phyloP scores from a whole-genome alignment of 495 filamentous ascomycete species.

The Hypomontagnella monticulosa region DNA sequence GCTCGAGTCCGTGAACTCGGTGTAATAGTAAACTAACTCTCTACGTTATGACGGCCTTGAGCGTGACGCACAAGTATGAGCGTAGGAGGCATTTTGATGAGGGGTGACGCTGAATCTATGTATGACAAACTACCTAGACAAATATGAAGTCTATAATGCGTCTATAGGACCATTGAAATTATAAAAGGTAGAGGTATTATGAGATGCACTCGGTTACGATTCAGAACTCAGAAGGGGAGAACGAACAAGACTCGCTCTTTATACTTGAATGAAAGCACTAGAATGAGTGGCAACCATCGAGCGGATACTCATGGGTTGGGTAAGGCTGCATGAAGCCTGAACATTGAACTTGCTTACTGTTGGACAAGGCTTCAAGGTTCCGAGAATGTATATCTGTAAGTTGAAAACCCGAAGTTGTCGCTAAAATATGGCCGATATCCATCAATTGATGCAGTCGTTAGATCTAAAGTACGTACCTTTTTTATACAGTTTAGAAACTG shows the following conservation, averaged over 20 bases:
- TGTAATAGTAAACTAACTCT: constrained; percentile 48
- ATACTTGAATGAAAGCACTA: neutral
- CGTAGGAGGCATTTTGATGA: constrained; percentile 61
- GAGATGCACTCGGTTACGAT: neutral
- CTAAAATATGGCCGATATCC: constrained; percentile 17
- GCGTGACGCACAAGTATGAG: constrained; percentile 69
- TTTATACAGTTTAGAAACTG: too few species aligned
- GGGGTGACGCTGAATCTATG: too few species aligned
- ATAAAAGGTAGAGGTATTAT: neutral
- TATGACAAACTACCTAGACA: neutral
- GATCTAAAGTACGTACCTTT: neutral
- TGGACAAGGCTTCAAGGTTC: too few species aligned
- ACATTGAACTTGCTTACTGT: constrained; percentile 8
- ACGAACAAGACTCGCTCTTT: neutral
- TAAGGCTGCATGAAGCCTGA: constrained; percentile 5
- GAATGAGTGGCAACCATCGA: neutral
- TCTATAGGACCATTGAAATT: constrained; percentile 1
- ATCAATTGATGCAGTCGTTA: neutral
- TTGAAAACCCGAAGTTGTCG: neutral
- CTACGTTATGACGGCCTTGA: constrained; percentile 65
- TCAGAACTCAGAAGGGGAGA: neutral
- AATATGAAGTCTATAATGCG: neutral
- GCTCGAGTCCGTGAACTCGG: neutral
- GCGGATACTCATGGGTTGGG: neutral
- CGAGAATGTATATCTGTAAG: too few species aligned